Conservation (phyloP, 2,329 filamentous ascomycete genomes). For the Saccharata proteae region DNA sequence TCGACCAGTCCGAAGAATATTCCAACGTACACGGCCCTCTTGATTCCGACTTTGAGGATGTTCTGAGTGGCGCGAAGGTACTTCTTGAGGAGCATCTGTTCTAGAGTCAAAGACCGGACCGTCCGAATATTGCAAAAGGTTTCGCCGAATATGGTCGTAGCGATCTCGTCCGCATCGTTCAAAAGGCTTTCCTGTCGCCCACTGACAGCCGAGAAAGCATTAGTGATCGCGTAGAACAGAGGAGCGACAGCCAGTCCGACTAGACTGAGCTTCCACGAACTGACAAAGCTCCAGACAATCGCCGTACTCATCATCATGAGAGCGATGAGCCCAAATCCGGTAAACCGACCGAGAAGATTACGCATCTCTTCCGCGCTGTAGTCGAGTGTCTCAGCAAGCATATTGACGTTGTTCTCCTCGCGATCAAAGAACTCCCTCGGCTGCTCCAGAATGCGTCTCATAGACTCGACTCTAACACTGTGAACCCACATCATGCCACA, state of each 20-base stretch:
- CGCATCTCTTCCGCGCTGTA: constrained; percentile 79
- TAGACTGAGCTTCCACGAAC: constrained; percentile 71
- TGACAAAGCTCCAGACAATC: constrained; percentile 58
- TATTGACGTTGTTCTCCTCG: constrained; percentile 49
- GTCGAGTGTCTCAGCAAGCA: constrained; percentile 62
- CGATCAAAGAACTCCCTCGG: constrained; percentile 68
- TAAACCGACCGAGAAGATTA: constrained; percentile 67
- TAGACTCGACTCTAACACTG: constrained; percentile 52
- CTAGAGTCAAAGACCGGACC: constrained; percentile 62
- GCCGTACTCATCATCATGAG: constrained; percentile 56
- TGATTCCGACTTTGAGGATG: constrained; percentile 50
- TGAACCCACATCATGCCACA: constrained; percentile 70
- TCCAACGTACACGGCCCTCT: constrained; percentile 55
- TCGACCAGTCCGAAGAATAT: constrained; percentile 69
- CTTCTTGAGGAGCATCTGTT: constrained; percentile 56
- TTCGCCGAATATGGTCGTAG: constrained; percentile 57
- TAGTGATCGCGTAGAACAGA: constrained; percentile 53
- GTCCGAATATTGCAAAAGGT: constrained; percentile 69
- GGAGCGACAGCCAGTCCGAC: constrained; percentile 60
- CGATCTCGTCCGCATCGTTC: constrained; percentile 49
- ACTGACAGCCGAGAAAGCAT: constrained; percentile 52
- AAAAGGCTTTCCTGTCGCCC: constrained; percentile 60
- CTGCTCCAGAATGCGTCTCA: constrained; percentile 61
- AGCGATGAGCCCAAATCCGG: constrained; percentile 56
- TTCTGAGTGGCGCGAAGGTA: constrained; percentile 40